Conservation (phyloP, 1,284 basidiomycete genomes). For the Leccinum variabile region DNA sequence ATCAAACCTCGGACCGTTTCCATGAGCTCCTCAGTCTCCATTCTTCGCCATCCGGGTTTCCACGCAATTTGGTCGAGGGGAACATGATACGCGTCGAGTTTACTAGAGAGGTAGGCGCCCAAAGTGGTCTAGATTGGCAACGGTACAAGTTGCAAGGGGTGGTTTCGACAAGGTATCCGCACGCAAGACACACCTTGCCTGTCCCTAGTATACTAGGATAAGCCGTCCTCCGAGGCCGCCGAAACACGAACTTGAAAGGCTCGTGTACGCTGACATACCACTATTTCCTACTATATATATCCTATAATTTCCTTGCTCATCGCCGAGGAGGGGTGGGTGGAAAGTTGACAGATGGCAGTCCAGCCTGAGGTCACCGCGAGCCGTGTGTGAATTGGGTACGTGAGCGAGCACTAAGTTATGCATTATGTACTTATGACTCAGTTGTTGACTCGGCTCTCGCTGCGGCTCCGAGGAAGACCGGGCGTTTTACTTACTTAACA, state of each 20-base stretch:
- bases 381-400: background rate
- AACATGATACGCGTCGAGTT: conserved; percentile 48
- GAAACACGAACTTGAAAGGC: background rate
- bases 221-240: background rate
- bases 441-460: background rate
- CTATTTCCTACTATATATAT: conserved; percentile 56
- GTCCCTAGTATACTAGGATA: conserved; percentile 32
- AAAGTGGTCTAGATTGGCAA: conserved; percentile 46
- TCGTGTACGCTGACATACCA: conserved; percentile 36
- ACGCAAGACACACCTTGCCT: conserved; percentile 42
- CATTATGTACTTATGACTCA: too few relatives aligned
- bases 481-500: background rate
- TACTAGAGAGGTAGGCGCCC: conserved; percentile 42
- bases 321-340: conserved; percentile 46
- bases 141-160: background rate
- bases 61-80: conserved; percentile 48
- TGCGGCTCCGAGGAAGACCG: background rate
- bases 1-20: conserved; percentile 34
- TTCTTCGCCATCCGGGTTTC: conserved; percentile 47
- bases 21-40: conserved; percentile 40
- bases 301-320: conserved; percentile 47
- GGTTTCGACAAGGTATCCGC: background rate
- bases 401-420: background rate
- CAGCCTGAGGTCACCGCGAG: background rate
- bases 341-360: conserved; percentile 13